Evolutionary conservation across 1,284 basidiomycete species (phyloP).

Genomic region (Mrakiaceae sp.): DNA sequence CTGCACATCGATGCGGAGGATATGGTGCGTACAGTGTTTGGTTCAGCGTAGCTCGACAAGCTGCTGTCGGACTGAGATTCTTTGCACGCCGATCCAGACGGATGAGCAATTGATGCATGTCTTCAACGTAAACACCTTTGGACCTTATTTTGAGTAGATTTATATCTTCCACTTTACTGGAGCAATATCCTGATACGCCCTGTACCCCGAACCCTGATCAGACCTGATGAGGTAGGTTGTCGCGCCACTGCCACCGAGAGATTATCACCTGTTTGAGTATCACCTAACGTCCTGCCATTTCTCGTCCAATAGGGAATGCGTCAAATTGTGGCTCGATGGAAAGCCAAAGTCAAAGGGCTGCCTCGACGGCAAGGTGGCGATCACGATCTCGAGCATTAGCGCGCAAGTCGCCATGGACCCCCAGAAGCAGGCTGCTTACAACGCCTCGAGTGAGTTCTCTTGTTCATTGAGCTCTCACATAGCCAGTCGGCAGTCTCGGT

Average conservation of each 20-base stretch:
- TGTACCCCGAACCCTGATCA: too few relatives aligned
- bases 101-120: neutral
- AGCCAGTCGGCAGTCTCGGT: neutral
- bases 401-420: conserved; percentile 8
- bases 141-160: neutral
- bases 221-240: conserved; percentile 2
- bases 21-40: neutral
- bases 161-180: too few relatives aligned
- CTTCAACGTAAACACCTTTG: conserved; percentile 9
- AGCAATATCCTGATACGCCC: too few relatives aligned
- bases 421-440: neutral
- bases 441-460: neutral
- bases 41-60: too few relatives aligned
- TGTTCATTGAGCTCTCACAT: too few relatives aligned
- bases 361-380: neutral
- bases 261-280: neutral
- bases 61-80: too few relatives aligned
- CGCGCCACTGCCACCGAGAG: neutral
- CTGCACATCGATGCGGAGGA: neutral
- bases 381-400: neutral
- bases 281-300: neutral
- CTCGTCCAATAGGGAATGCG: neutral
- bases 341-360: neutral
- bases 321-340: neutral
- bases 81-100: neutral